A percentile compares a stretch with the other conserved stretches of the same genome.
Conservation (phyloP, 106 monocot genomes). For the Allium cepa region DNA sequence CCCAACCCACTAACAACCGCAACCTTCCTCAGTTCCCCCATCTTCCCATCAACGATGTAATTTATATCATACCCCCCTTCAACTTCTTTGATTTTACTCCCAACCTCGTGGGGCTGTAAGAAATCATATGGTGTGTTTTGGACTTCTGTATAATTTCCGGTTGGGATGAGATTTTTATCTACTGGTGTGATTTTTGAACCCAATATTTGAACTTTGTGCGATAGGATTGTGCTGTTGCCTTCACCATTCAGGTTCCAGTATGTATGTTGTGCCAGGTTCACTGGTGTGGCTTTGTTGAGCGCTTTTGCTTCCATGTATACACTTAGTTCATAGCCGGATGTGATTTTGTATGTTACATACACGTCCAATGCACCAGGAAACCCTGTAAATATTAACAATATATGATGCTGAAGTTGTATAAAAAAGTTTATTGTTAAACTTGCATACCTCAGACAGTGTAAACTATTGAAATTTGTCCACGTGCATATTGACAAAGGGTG, state of each 20-base stretch:
- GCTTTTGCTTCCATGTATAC: slow-evolving; percentile 27
- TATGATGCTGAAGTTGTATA: not conserved
- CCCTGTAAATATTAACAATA: slow-evolving; percentile 9
- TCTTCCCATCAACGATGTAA: slow-evolving; percentile 33
- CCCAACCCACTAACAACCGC: slow-evolving; percentile 41
- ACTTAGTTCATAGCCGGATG: slow-evolving; percentile 12
- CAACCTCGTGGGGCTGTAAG: slow-evolving; percentile 13
- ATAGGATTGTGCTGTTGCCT: slow-evolving; percentile 30
- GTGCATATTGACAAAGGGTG: not conserved
- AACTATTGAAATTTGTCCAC: not conserved
- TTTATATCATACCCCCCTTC: slow-evolving; percentile 50
- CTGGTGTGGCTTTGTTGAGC: slow-evolving; percentile 21
- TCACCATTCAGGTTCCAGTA: slow-evolving; percentile 61
- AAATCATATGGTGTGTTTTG: slow-evolving; percentile 37
- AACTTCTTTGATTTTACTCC: slow-evolving; percentile 26
- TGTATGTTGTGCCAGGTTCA: slow-evolving; percentile 37
- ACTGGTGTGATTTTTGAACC: slow-evolving; percentile 35
- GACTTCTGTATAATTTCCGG: slow-evolving; percentile 26
- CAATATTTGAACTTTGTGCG: slow-evolving; percentile 42
- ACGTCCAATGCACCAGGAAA: slow-evolving; percentile 39
- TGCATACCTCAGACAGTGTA: not conserved
- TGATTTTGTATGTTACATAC: slow-evolving; percentile 33
- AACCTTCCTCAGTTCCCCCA: slow-evolving; percentile 38
- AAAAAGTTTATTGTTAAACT: not conserved
- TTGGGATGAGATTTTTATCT: slow-evolving; percentile 28